These are phyloP conservation scores for Onygena corvina DNA, from an alignment of 2,329 filamentous ascomycete species.

Conservation along the genomic window DNA sequence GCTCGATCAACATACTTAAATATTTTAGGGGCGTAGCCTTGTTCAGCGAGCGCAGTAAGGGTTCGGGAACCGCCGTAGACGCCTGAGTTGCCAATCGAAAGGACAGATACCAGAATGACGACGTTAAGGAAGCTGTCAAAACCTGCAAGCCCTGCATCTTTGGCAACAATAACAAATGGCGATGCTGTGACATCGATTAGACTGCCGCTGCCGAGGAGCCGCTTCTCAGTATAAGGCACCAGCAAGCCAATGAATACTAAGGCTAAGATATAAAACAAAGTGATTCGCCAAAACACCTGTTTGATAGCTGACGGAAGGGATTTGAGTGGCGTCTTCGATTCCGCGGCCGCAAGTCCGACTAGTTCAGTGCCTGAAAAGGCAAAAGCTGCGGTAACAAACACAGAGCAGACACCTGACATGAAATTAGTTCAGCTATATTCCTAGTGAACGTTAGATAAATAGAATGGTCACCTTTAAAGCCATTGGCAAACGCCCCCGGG, in stretches of 20 bases:
- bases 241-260: conserved; percentile 38
- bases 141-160: conserved; percentile 47
- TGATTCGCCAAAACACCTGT: conserved; percentile 42
- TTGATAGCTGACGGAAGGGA: conserved; percentile 39
- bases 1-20: conserved; percentile 37
- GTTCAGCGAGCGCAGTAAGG: conserved; percentile 42
- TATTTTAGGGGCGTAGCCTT: conserved; percentile 35
- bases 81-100: conserved; percentile 48
- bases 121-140: conserved; percentile 57
- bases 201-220: conserved; percentile 30
- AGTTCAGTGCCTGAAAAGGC: conserved; percentile 46
- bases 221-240: conserved; percentile 30
- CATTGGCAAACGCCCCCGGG: conserved; percentile 37
- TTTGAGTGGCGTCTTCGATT: conserved; percentile 42
- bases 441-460: neutral
- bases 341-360: conserved; percentile 43
- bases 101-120: conserved; percentile 50
- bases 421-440: neutral
- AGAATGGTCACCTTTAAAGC: conserved; percentile 27
- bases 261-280: conserved; percentile 39
- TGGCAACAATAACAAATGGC: conserved; percentile 56
- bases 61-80: conserved; percentile 48
- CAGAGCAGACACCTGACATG: conserved; percentile 41
- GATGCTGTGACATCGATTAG: conserved; percentile 39
- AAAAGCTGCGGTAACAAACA: conserved; percentile 47